phyloP scores from a whole-genome alignment of 345 rosid genomes.

The Salix arbutifolia region DNA sequence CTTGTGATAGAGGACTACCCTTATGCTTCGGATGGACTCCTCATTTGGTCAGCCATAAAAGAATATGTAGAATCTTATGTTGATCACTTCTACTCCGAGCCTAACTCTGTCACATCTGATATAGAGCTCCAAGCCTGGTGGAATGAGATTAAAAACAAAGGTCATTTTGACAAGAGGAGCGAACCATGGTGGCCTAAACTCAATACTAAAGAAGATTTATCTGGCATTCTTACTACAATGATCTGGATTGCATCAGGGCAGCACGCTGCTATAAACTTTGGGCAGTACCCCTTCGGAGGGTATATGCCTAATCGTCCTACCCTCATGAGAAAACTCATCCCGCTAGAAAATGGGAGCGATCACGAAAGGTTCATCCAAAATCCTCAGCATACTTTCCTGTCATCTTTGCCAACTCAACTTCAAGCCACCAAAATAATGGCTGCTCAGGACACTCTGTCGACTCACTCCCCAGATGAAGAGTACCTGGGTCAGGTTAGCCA shows the following conservation, averaged over 20 bases:
- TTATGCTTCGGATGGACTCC: constrained; percentile 86
- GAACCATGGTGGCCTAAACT: constrained; percentile 98
- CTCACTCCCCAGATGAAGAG: constrained; percentile 89
- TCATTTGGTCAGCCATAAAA: constrained; percentile 80
- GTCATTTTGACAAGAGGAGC: constrained; percentile 71
- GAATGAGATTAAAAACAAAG: constrained; percentile 85
- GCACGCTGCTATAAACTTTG: constrained; percentile 93
- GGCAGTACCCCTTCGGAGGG: constrained; percentile 94
- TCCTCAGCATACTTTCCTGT: constrained; percentile 64
- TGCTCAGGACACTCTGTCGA: constrained; percentile 80
- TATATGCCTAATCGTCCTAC: constrained; percentile 92
- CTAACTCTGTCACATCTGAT: constrained; percentile 57
- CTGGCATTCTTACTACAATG: constrained; percentile 64
- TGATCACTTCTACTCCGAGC: constrained; percentile 60
- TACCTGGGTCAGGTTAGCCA: constrained; percentile 58
- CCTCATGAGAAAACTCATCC: constrained; percentile 66
- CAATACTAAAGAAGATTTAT: constrained; percentile 60
- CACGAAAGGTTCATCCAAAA: constrained; percentile 56
- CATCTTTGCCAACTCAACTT: constrained; percentile 74
- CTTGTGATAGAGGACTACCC: constrained; percentile 90
- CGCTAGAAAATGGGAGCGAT: constrained; percentile 50
- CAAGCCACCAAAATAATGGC: constrained; percentile 99
- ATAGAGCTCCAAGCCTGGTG: constrained; percentile 91
- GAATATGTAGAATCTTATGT: constrained; percentile 73
- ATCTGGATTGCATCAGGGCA: constrained; percentile 91